Evolutionary conservation across 2,329 filamentous ascomycete species (phyloP), one percentile per base, ranked within the genome.

Genomic region (Cladobotryum mycophilum): DNA sequence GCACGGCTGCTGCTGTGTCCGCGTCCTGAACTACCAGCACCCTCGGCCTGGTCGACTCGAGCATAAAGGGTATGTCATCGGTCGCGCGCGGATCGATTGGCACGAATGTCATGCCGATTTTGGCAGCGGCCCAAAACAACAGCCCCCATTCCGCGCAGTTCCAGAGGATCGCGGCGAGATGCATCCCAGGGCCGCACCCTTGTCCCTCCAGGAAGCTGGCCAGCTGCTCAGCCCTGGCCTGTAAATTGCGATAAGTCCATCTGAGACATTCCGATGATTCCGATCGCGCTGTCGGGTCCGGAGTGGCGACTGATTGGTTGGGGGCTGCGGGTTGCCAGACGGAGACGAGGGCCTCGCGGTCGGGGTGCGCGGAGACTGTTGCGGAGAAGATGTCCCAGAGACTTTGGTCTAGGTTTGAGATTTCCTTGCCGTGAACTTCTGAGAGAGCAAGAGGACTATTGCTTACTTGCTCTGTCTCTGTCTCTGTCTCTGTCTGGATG

Each of bases 61-160:
- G 53, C 43, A 63, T 58, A 13, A 53, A 37, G 5, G 18, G 49
- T 15, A 61, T 45, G 14, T 69, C 63, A 34, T 51, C 55, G 4
- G 56, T 51, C 17, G 52, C 49, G 1, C 58, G 59, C 12, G 65
- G 60, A 42, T 71, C 67, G 14, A 71, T 51, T 7, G 69, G 68
- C 14, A 64, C 60, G 55, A 70, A 70, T 1, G 56, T 44, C 58
- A 68, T 63, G 3, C 58, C 60, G 12, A 71, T 60, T 52, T 59
- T 68, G 18, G 64, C 63, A 1, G 66, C 58, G 3, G 61, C 60
- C 69, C 70, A 71, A 49, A 70, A 65, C 38, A 65, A 61, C 30
- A 71, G 56, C 0, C 55, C 64, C 67, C 68, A 71, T 62, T 72
- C 68, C 4, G 64, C 66, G 43, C 66, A 67, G 51, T 70, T 71